Evolutionary conservation across 495 filamentous ascomycete genomes (phyloP).

Genomic region (Pseudevernia furfuracea): DNA sequence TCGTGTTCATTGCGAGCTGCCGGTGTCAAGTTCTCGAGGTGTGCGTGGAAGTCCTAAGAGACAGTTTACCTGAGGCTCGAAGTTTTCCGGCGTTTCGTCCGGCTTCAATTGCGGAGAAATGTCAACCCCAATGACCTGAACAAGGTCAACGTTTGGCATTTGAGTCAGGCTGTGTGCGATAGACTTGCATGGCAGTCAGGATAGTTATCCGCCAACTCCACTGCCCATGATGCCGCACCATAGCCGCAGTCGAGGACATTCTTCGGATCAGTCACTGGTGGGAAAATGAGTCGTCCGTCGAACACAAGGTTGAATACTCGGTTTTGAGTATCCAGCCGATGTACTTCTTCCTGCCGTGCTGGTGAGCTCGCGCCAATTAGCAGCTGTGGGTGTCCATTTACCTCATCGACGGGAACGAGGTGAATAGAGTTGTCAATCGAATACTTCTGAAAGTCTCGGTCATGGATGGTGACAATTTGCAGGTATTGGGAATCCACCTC

Average conservation of each 20-base stretch:
- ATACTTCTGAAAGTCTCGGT: conserved; percentile 65
- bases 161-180: background rate
- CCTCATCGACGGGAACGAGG: conserved; percentile 80
- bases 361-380: conserved; percentile 19
- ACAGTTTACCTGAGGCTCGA: conserved; percentile 49
- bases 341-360: conserved; percentile 62
- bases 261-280: conserved; percentile 55
- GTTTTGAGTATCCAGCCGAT: conserved; percentile 65
- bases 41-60: background rate
- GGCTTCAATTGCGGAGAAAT: conserved; percentile 68
- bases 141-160: background rate
- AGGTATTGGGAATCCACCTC: conserved; percentile 54
- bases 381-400: conserved; percentile 33
- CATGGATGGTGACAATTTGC: conserved; percentile 56
- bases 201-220: conserved; percentile 56
- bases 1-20: background rate
- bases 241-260: conserved; percentile 72
- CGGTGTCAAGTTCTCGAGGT: background rate
- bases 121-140: conserved; percentile 73
- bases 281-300: conserved; percentile 70
- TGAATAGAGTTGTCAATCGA: conserved; percentile 66
- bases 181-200: conserved; percentile 62
- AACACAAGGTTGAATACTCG: conserved; percentile 64
- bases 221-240: conserved; percentile 57
- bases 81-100: conserved; percentile 58